These are phyloP conservation scores for Cladophialophora chaetospira DNA, from an alignment of 2,329 filamentous ascomycete genomes.

Conservation along the genomic window DNA sequence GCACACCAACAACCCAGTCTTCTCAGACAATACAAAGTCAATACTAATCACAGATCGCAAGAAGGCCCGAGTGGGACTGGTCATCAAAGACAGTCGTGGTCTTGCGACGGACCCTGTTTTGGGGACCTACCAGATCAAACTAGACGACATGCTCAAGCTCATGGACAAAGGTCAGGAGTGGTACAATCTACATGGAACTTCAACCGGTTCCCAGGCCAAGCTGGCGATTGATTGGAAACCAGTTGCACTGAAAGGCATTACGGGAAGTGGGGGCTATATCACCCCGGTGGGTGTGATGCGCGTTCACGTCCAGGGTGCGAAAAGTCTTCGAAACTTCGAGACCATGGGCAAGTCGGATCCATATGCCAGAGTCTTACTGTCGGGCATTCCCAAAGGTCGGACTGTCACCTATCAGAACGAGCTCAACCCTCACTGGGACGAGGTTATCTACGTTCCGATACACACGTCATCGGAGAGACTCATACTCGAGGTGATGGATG, in stretches of 20 bases:
- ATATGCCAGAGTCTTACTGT: constrained; percentile 84
- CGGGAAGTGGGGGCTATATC: constrained; percentile 82
- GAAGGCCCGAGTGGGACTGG: constrained; percentile 83
- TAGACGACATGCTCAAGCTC: constrained; percentile 88
- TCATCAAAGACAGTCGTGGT: constrained; percentile 94
- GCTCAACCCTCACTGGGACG: constrained; percentile 92
- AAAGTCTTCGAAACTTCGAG: constrained; percentile 85
- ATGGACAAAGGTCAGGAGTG: constrained; percentile 94
- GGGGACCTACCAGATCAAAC: constrained; percentile 91
- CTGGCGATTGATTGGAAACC: constrained; percentile 94
- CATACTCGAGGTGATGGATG: constrained; percentile 92
- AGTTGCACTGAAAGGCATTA: constrained; percentile 77
- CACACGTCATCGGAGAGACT: constrained; percentile 83
- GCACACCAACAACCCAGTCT: constrained; percentile 96
- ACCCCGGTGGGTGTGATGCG: constrained; percentile 95
- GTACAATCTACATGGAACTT: constrained; percentile 83
- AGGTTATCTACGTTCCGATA: constrained; percentile 90
- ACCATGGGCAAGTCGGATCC: constrained; percentile 96
- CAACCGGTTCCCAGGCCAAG: constrained; percentile 77
- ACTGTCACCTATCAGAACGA: constrained; percentile 97
- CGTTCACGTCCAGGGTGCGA: constrained; percentile 83
- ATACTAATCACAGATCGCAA: constrained; percentile 93
- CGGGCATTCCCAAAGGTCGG: constrained; percentile 84
- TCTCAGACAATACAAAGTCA: constrained; percentile 89
- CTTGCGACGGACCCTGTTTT: constrained; percentile 78